These are phyloP conservation scores for Euphrasia arctica DNA, from an alignment of 305 asterid genomes.

Conservation along the genomic window DNA sequence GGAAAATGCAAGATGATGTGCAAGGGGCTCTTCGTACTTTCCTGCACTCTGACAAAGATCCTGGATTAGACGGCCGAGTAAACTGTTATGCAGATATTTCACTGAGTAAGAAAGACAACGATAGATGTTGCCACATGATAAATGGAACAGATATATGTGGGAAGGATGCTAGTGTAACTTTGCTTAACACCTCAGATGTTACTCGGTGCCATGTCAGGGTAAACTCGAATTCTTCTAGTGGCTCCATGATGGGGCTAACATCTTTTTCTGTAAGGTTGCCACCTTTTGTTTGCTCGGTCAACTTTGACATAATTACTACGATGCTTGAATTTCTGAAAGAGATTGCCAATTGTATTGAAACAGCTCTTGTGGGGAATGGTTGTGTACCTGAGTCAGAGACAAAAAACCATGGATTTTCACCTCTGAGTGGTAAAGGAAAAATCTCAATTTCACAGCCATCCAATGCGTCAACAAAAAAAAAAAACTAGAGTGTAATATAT, in stretches of 20 bases:
- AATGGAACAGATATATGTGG: conserved; percentile 32
- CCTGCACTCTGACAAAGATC: conserved; percentile 38
- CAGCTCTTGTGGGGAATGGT: conserved; percentile 31
- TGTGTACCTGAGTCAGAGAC: conserved; percentile 26
- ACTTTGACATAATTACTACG: conserved; percentile 50
- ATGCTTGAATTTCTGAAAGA: conserved; percentile 49
- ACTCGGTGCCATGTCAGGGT: conserved; percentile 54
- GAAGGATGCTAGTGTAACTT: conserved; percentile 50
- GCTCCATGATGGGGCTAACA: conserved; percentile 48
- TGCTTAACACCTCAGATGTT: conserved; percentile 70
- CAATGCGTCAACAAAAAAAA: conserved; percentile 32
- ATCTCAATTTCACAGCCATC: conserved; percentile 24
- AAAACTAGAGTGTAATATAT: conserved; percentile 53
- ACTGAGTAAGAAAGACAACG: conserved; percentile 30
- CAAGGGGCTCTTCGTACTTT: conserved; percentile 57
- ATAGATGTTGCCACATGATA: conserved; percentile 45
- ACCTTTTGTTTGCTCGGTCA: conserved; percentile 71
- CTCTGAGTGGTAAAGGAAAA: too few species aligned
- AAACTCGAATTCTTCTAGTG: conserved; percentile 48
- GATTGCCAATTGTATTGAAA: conserved; percentile 40
- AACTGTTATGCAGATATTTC: conserved; percentile 37
- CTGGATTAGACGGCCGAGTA: conserved; percentile 27
- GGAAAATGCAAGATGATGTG: conserved; percentile 66
- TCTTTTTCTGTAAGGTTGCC: conserved; percentile 76
- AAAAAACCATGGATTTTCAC: conserved; percentile 25